Evolutionary conservation across 176 grass and related monocot species (phyloP), one percentile per base, ranked within the genome.

Genomic region (Eragrostis curvula): DNA sequence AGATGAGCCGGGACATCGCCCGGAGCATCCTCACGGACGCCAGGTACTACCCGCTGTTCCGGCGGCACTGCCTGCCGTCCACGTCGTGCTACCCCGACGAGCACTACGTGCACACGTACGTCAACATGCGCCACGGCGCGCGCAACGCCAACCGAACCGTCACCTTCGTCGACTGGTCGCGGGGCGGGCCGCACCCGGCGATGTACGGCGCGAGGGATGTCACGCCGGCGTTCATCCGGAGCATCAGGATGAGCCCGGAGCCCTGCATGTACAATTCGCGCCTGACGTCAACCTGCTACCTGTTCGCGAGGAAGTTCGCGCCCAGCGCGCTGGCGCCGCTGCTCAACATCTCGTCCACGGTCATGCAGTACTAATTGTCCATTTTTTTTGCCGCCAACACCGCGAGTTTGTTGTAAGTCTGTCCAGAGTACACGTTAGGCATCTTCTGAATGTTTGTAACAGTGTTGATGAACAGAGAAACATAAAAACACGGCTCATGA

Each of bases 261-360:
- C 79, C 85, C 27, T 98, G 96, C 87, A 51, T 73, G 82, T 89
- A 95, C 86, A 93, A 95, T 45, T 66, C 77, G 0, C 64, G 59
- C 1, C 47, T 81, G 16, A 90, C 85, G 15, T 63, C 60, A 0
- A 59, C 79, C 74, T 94, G 92, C 83, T 94, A 86, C 84, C 88
- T 97, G n/a, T 93, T 93, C 70, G 95, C 95, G 6, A 87, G 92
- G 88, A 97, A 97, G 81, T 97, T 97, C 59, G 11, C 88, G 11
- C 74, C 95, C 20, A 85, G 88, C 76, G 68, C 92, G 0, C 60
- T 98, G 2, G 62, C 17, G 69, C 90, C 88, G 42, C 78, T 93
- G 44, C 87, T 95, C 73, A 89, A 95, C 74, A 83, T 94, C 47
- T 85, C 95, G 56, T 70, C 87, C 3, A 74, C 77, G 28, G 81